Percentiles rank a stretch among this genome's conserved stretches.
Conservation (phyloP, 345 rosid species). For the Linum trigynum region DNA sequence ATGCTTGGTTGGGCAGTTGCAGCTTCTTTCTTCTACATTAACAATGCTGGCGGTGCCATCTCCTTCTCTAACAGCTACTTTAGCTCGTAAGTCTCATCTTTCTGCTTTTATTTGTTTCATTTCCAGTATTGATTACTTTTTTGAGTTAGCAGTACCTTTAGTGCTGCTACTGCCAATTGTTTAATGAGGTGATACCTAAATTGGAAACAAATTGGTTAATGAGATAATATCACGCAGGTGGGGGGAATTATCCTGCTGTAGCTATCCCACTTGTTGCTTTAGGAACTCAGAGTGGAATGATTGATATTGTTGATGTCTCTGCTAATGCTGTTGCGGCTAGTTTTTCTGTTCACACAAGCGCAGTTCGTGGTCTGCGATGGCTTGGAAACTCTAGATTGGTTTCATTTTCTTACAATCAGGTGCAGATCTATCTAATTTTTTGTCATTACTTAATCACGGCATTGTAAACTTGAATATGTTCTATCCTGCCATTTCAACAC, state of each 20-base stretch:
- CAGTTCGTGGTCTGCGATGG: constrained; percentile 88
- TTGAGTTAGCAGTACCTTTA: constrained; percentile 1
- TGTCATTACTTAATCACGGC: neutral
- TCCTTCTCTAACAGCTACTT: constrained; percentile 85
- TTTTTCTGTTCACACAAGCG: constrained; percentile 66
- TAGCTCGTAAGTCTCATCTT: constrained; percentile 71
- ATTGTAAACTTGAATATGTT: neutral
- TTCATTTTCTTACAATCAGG: constrained; percentile 82
- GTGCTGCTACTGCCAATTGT: constrained; percentile 3
- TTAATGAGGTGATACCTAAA: neutral
- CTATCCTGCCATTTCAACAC: neutral
- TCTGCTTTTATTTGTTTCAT: constrained; percentile 9
- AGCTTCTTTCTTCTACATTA: constrained; percentile 89
- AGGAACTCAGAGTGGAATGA: constrained; percentile 87
- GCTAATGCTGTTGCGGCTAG: constrained; percentile 87
- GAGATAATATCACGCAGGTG: constrained; percentile 47
- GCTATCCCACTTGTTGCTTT: constrained; percentile 96
- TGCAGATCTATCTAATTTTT: constrained; percentile 8
- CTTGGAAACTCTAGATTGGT: constrained; percentile 97
- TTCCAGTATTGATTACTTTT: constrained; percentile 7
- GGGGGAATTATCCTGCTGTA: constrained; percentile 81
- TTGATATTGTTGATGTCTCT: constrained; percentile 85
- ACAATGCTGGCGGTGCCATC: constrained; percentile 92
- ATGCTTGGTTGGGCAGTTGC: constrained; percentile 74
- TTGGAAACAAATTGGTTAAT: neutral